Conservation (phyloP, 2,329 filamentous ascomycete species). For the Coleophoma cylindrospora region DNA sequence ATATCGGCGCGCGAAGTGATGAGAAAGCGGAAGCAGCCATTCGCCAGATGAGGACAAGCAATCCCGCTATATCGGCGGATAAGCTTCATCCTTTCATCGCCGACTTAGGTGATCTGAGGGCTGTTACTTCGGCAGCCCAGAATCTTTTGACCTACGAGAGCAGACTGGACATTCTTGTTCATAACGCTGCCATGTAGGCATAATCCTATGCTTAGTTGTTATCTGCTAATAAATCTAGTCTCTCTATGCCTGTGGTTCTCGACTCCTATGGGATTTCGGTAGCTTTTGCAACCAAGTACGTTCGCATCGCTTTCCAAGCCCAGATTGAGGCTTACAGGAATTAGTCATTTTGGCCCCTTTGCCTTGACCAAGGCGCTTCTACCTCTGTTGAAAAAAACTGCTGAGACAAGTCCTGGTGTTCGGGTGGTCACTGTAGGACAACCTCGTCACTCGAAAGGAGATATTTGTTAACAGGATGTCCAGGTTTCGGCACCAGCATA, state of each 20-base stretch:
- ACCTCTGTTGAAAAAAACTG: neutral
- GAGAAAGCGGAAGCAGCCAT: neutral
- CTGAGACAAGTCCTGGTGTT: neutral
- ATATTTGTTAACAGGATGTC: no score
- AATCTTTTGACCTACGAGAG: neutral
- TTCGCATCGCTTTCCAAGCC: neutral
- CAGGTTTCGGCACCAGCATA: neutral
- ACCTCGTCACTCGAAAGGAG: no score
- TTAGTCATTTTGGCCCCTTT: neutral
- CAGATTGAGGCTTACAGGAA: neutral
- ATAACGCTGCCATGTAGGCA: neutral
- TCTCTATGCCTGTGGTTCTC: neutral
- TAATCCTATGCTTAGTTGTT: no score
- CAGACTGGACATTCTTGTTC: neutral
- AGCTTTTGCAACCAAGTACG: neutral
- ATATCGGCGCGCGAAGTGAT: neutral
- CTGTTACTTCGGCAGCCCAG: neutral
- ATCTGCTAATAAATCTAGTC: no score
- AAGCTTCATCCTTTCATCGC: neutral
- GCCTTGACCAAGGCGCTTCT: neutral
- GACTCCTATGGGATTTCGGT: neutral
- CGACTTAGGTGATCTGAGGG: neutral
- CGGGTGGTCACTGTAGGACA: neutral
- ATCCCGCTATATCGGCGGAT: neutral
- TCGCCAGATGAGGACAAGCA: neutral